phyloP scores from a whole-genome alignment of 2,329 filamentous ascomycete genomes.

The Ophiostoma fasciatum region DNA sequence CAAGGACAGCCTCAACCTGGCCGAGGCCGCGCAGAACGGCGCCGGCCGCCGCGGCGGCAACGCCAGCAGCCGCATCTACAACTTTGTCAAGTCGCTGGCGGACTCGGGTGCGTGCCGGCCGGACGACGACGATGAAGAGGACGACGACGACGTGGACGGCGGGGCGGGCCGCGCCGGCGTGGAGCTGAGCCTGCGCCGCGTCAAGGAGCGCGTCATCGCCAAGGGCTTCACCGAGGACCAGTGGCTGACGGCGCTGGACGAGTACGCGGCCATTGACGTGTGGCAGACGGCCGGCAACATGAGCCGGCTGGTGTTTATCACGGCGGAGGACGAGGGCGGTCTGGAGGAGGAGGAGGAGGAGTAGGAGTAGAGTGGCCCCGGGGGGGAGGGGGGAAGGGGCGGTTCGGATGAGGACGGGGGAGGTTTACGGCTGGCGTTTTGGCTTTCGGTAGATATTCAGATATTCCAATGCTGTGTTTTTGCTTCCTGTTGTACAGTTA shows the following conservation, averaged over 20 bases:
- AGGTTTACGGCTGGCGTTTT: no score
- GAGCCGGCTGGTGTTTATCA: constrained; percentile 57
- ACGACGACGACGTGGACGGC: constrained; percentile 36
- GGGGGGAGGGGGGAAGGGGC: not conserved
- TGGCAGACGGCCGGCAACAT: constrained; percentile 66
- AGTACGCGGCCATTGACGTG: constrained; percentile 80
- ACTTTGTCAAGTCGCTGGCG: constrained; percentile 76
- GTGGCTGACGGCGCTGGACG: constrained; percentile 70
- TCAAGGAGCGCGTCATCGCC: constrained; percentile 81
- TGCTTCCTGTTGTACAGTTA: not conserved
- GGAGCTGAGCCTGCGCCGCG: constrained; percentile 75
- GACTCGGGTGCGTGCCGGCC: constrained; percentile 76
- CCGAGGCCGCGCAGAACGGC: constrained; percentile 35
- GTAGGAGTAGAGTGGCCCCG: no score
- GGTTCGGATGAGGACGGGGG: no score
- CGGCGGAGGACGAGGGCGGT: constrained; percentile 31
- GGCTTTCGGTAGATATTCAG: no score
- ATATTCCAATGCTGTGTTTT: no score
- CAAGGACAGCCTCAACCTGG: constrained; percentile 75
- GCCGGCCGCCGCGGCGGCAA: constrained; percentile 53
- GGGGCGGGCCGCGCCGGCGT: constrained; percentile 21
- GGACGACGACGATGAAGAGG: constrained; percentile 45
- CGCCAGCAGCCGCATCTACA: constrained; percentile 82
- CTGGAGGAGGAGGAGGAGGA: constrained; percentile 23
- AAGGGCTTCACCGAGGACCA: constrained; percentile 97